Base-by-base conservation (phyloP, 2,329 filamentous ascomycete genomes). In the Aspergillus oerlinghausenensis region DNA sequence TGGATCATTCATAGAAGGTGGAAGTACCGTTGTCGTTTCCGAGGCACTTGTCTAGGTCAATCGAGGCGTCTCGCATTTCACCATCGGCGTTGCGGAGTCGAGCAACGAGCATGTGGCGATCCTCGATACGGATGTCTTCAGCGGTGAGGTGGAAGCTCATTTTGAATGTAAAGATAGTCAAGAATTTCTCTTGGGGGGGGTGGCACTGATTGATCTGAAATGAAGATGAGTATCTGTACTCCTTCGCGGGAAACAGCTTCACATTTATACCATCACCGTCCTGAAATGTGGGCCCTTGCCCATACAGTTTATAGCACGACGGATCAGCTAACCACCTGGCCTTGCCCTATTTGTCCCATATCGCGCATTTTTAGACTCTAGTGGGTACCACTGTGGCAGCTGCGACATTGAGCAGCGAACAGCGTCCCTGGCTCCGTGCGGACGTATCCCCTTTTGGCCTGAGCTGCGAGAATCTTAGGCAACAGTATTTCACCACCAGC, bases 101-200 rank as follows among this genome's bases (percentile, higher is more conserved):
- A n/a, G 60, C 63, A 17, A 51, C 3, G 38, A 65, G 56, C 50
- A 48, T 14, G 29, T 60, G 55, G 47, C 43, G 35, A 17, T 59
- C 58, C 29, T 58, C 51, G n/a, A 65, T 32, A 6, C 50, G 11
- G 52, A 64, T 61, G 28, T 59, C 35, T n/a, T 56, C 47, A 7
- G 63, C 63, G 50, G 21, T 56, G 7, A 40, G 17, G 45, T 65
- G 62, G 59, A 65, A 65, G 45, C 57, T 59, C 63, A 65, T 65
- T 47, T 29, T 65, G 55, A 38, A 42, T 10, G 21, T 11, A 10
- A 49, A 35, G 21, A 50, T 29, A 14, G 14, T 10, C 11, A 23
- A 23, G 6, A 5, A 11, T 23, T 2, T 21, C 21, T 23, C 14
- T 11, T 11, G 11, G 8, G 26, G 43, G 43, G 4, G 2, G 7